Percentiles rank a stretch among this genome's conserved stretches.
Evolutionary conservation across 176 grass and related monocot species (phyloP).

Genomic region (Ampelocalamus luodianensis): DNA sequence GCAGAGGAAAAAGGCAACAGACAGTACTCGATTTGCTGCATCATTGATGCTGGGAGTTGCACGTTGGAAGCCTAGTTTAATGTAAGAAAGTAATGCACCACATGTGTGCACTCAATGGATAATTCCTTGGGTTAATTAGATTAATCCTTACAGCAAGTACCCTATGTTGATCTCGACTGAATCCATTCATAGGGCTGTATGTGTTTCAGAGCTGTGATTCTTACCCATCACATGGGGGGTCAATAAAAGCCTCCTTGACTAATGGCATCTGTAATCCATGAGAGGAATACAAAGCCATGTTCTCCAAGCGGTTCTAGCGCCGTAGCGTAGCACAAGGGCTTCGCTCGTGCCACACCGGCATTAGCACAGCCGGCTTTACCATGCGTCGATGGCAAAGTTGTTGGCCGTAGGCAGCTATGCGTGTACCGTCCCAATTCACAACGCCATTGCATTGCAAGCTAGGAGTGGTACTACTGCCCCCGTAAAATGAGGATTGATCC

Average conservation of each 20-base stretch:
- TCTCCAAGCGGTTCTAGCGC: slow-evolving; percentile 19
- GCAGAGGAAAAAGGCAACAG: slow-evolving; percentile 3
- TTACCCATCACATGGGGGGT: slow-evolving; percentile 23
- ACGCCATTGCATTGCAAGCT: neutral
- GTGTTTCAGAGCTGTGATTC: slow-evolving; percentile 49
- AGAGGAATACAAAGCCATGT: slow-evolving; percentile 6
- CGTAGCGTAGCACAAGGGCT: slow-evolving; percentile 20
- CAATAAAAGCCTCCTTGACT: slow-evolving; percentile 30
- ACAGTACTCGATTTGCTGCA: slow-evolving; percentile 49
- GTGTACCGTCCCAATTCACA: neutral
- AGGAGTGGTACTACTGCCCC: neutral
- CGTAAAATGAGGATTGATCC: neutral
- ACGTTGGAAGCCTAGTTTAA: slow-evolving; percentile 25
- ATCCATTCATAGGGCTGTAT: neutral
- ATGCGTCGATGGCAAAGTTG: neutral
- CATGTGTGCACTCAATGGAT: slow-evolving; percentile 32
- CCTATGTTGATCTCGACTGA: neutral
- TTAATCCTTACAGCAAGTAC: slow-evolving; percentile 33
- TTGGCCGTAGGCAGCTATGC: neutral
- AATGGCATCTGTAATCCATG: neutral
- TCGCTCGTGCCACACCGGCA: slow-evolving; percentile 8
- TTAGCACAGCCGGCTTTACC: neutral
- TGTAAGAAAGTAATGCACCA: neutral
- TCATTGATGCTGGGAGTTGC: slow-evolving; percentile 46
- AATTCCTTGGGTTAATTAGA: slow-evolving; percentile 18